Evolutionary conservation across 139 green algal genomes (phyloP), one percentile per base, ranked within the genome.

Genomic region (Nannochloris sp.): DNA sequence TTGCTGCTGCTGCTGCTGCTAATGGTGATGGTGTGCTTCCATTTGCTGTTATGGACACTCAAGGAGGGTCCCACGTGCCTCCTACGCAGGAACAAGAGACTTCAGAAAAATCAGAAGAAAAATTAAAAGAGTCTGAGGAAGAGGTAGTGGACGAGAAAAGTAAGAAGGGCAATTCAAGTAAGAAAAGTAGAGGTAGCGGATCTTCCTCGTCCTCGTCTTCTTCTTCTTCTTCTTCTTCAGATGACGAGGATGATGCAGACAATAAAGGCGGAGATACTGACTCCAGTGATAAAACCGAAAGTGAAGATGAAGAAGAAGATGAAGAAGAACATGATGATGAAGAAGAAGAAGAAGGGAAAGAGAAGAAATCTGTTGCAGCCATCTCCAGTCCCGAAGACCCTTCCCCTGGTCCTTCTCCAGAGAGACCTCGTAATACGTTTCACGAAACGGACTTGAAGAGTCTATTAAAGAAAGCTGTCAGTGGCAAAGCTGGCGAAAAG

Each of bases 31-130:
- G n/a, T n/a, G n/a, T n/a, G n/a, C n/a, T n/a, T n/a, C n/a, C n/a
- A n/a, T n/a, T n/a, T n/a, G n/a, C n/a, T n/a, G n/a, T n/a, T n/a
- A n/a, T n/a, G n/a, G n/a, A n/a, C n/a, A n/a, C n/a, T n/a, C n/a
- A n/a, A n/a, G n/a, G n/a, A n/a, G n/a, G n/a, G n/a, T n/a, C n/a
- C n/a, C n/a, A n/a, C n/a, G n/a, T n/a, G n/a, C n/a, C n/a, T n/a
- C n/a, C n/a, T n/a, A n/a, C n/a, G n/a, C n/a, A n/a, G n/a, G n/a
- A n/a, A n/a, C n/a, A n/a, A n/a, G n/a, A n/a, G n/a, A n/a, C n/a
- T n/a, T n/a, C n/a, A n/a, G 23, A 57, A 57, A 29, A 57, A 57
- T 57, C 47, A 57, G 47, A 57, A 57, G 47, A 57, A 57, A 29
- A 57, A 30, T 6, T 23, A 57, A 25, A 29, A 29, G 47, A 57